A percentile compares a stretch with the other conserved stretches of the same genome.
Conservation (phyloP, 1,284 basidiomycete species). For the Heterobasidion annosum region DNA sequence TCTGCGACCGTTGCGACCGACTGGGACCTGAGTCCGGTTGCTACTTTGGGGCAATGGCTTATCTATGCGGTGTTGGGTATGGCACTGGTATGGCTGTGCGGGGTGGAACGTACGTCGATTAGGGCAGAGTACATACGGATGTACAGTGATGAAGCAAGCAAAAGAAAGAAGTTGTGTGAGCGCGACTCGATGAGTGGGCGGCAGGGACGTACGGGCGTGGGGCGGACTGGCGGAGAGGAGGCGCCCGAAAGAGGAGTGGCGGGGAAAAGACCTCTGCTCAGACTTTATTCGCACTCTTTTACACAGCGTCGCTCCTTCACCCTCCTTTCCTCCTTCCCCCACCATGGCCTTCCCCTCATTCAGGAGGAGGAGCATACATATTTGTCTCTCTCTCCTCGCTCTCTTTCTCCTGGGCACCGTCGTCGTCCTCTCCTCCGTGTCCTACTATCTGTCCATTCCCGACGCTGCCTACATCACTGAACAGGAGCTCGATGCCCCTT, state of each 20-base stretch:
- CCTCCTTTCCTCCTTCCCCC: conserved; percentile 10
- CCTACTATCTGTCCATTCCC: conserved; percentile 86
- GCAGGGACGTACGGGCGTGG: too few species aligned
- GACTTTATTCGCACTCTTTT: conserved; percentile 1
- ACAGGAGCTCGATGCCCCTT: conserved; percentile 57
- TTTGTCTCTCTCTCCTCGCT: conserved; percentile 70
- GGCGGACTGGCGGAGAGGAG: too few species aligned
- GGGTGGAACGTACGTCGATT: background rate
- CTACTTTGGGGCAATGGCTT: too few species aligned
- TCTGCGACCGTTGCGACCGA: conserved; percentile 38
- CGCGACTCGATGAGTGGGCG: too few species aligned
- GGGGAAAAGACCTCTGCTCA: too few species aligned
- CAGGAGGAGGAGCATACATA: conserved; percentile 41
- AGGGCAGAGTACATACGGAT: background rate
- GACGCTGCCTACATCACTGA: conserved; percentile 72
- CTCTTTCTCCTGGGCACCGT: conserved; percentile 88
- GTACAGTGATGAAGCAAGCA: too few species aligned
- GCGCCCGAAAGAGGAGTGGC: too few species aligned
- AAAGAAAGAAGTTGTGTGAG: too few species aligned
- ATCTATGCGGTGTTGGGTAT: too few species aligned
- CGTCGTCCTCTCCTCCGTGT: conserved; percentile 84
- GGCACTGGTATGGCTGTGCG: background rate
- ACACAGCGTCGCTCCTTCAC: conserved; percentile 10
- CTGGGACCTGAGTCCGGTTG: conserved; percentile 22
- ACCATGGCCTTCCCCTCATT: conserved; percentile 31